phyloP scores from a whole-genome alignment of 2,329 filamentous ascomycete genomes.

The Microdochium bolleyi region DNA sequence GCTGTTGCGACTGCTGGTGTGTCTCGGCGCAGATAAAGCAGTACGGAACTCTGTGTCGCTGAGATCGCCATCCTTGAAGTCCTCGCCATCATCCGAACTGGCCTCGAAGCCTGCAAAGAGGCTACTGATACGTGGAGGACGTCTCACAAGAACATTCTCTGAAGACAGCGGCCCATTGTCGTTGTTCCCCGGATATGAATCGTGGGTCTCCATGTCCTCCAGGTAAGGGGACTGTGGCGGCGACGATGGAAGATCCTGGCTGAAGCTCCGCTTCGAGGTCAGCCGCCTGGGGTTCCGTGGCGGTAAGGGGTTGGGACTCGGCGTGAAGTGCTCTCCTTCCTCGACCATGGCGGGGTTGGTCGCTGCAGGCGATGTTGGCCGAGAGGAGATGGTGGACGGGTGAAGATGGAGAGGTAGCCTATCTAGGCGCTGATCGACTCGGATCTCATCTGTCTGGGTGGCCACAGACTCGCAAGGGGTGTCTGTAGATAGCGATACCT shows the following conservation, averaged over 20 bases:
- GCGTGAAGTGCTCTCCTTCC: slow-evolving; percentile 35
- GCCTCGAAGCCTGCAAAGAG: slow-evolving; percentile 81
- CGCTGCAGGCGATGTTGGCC: slow-evolving; percentile 45
- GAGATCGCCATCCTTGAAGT: slow-evolving; percentile 51
- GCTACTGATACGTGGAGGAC: slow-evolving; percentile 71
- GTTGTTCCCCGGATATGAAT: slow-evolving; percentile 72
- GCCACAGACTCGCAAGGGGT: slow-evolving; percentile 43
- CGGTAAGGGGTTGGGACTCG: slow-evolving; percentile 44
- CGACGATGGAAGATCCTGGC: slow-evolving; percentile 40
- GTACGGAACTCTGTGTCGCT: slow-evolving; percentile 63
- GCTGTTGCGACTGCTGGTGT: slow-evolving; percentile 28
- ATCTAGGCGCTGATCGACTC: slow-evolving; percentile 69
- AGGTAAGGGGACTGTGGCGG: slow-evolving; percentile 25
- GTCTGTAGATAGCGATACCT: slow-evolving; percentile 53
- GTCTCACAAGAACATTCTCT: slow-evolving; percentile 52
- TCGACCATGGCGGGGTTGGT: slow-evolving; percentile 22
- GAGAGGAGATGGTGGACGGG: slow-evolving; percentile 64
- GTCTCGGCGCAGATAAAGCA: slow-evolving; percentile 54
- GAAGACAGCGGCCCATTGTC: slow-evolving; percentile 66
- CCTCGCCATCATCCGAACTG: slow-evolving; percentile 59
- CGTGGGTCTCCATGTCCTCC: slow-evolving; percentile 37
- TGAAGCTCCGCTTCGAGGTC: slow-evolving; percentile 32
- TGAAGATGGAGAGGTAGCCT: slow-evolving; percentile 71
- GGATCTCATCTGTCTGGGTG: slow-evolving; percentile 86
- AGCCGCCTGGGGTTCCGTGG: slow-evolving; percentile 54